Evolutionary conservation across 2,329 filamentous ascomycete species (phyloP).

Genomic region (Lachnellula willkommii): DNA sequence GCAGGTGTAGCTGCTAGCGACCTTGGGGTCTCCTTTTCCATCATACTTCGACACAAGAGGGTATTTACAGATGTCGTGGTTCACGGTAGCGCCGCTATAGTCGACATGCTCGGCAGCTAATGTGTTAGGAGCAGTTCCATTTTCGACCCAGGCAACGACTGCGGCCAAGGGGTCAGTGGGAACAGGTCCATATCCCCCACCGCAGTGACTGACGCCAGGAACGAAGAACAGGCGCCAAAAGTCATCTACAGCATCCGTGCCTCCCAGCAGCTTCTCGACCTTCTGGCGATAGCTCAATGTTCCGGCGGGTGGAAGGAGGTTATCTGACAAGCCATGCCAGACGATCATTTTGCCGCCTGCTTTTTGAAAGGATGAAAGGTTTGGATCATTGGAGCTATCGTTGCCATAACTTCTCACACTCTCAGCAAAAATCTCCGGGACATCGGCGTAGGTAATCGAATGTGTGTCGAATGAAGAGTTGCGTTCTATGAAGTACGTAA

Average conservation of each 20-base stretch:
- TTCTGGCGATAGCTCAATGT: background rate
- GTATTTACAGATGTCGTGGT: background rate
- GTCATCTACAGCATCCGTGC: background rate
- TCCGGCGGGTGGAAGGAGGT: background rate
- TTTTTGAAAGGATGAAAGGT: background rate
- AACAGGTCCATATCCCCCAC: conserved; percentile 11
- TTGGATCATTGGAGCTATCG: conserved; percentile 2
- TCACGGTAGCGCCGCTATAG: background rate
- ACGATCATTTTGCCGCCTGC: conserved; percentile 1
- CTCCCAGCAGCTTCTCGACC: background rate
- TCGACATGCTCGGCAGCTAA: background rate
- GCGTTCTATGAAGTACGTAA: conserved; percentile 9
- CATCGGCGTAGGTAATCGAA: conserved; percentile 8
- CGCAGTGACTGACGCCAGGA: conserved; percentile 10
- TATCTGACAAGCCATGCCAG: conserved; percentile 1
- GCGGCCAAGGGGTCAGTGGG: conserved; percentile 25
- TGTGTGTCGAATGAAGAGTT: conserved; percentile 10
- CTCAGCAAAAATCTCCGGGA: background rate
- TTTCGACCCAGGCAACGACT: conserved; percentile 30
- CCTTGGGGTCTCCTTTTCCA: background rate
- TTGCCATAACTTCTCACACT: background rate
- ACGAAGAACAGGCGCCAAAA: conserved; percentile 12
- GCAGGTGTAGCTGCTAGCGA: background rate
- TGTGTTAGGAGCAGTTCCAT: conserved; percentile 24
- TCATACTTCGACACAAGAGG: background rate